Evolutionary conservation across 1,284 basidiomycete genomes (phyloP), one percentile per base, ranked within the genome.

Genomic region (Sanghuangporus baumii): DNA sequence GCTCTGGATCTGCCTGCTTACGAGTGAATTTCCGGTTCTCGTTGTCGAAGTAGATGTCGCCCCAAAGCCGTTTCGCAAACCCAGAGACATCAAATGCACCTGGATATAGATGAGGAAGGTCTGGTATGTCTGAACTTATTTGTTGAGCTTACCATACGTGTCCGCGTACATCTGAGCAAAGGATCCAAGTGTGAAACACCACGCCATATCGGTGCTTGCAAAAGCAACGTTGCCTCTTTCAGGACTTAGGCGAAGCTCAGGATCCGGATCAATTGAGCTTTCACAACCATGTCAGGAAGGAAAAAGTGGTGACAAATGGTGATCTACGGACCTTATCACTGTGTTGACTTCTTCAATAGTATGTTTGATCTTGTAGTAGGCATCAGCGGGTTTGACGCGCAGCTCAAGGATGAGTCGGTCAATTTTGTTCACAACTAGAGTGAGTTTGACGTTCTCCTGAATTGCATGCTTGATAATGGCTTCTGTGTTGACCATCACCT

Each of bases 311-410:
- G 8, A 18, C 3, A 63, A 37, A 66, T 12, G 43, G 12, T 54
- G 23, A 71, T 79, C 26, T 31, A 31, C 26, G 64, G 63, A 93
- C 90, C 92, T 90, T 69, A 98, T 96, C 74, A 95, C 88, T 1
- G 90, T 92, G 75, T 99, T 99, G 65, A 99, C 90, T 74, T 99
- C 97, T 73, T 99, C 97, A 65, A 99, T 96, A 5, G 96, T 97
- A 72, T 98, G 96, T 74, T 94, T 97, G 69, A 99, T 93, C 81
- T 99, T 99, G 80, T 96, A 98, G 80, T 94, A 99, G 1, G 97
- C 97, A 71, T 99, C 97, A 52, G 88, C 79, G 55, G 97, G 96
- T 69, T 96, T 96, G 68, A 99, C 88, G 40, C 97, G 89, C 60
- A 99, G 82, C 76, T 99, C 97, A 55, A 99, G 85, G 67, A 99